Conservation (phyloP, 1,139 yeast species). For the Diutina scorzettiae region DNA sequence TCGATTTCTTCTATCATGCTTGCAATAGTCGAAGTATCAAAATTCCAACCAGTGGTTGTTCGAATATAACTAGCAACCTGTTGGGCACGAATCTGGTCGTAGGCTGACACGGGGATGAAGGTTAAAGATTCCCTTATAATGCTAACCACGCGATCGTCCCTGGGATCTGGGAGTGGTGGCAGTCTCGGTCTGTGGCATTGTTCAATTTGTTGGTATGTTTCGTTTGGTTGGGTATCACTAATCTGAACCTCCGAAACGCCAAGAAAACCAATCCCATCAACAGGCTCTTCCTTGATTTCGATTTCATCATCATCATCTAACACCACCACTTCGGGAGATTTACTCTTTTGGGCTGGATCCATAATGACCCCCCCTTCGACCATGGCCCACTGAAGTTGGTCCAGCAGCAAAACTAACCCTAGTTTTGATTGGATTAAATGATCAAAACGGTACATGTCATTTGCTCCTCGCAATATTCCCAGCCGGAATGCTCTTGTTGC, state of each 20-base stretch:
- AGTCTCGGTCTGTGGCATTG: no score
- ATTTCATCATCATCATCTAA: no score
- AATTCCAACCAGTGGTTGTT: neutral
- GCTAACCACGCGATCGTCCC: neutral
- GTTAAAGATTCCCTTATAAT: neutral
- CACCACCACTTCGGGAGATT: no score
- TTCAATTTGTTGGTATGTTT: no score
- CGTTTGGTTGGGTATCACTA: no score
- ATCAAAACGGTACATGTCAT: neutral
- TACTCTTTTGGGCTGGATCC: no score
- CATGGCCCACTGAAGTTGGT: neutral
- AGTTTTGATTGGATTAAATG: neutral
- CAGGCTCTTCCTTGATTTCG: no score
- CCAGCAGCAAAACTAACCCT: neutral
- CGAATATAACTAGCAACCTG: slow-evolving; percentile 1
- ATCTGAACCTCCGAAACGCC: no score
- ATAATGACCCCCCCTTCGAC: no score
- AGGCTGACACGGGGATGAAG: neutral
- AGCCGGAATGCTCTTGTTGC: neutral
- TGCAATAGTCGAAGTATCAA: neutral
- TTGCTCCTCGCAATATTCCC: neutral
- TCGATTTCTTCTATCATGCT: neutral
- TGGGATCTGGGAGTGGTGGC: neutral
- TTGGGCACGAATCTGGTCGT: neutral
- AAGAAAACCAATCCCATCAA: no score